Percentiles rank a stretch among this genome's conserved stretches.
phyloP scores from a whole-genome alignment of 192 early-diverging fungal genomes.

The Umbelopsis vinacea region DNA sequence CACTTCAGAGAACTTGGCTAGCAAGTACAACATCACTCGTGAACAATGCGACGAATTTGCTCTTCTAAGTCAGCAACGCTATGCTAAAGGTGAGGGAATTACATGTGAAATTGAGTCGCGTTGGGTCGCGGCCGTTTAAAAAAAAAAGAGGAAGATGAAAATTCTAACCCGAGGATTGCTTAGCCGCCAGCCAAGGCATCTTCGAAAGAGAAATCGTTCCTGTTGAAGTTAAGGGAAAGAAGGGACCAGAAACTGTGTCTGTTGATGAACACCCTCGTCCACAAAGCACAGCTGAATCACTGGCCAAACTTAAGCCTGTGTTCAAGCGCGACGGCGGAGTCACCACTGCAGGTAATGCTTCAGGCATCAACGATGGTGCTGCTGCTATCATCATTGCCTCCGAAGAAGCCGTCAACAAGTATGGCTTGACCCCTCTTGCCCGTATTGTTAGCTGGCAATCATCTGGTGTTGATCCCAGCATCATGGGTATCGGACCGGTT shows the following conservation, averaged over 20 bases:
- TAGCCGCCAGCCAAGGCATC: conserved; percentile 56
- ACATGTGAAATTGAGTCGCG: not conserved
- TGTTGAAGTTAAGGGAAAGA: conserved; percentile 81
- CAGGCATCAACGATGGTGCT: conserved; percentile 95
- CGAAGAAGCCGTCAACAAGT: conserved; percentile 81
- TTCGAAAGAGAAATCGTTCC: conserved; percentile 86
- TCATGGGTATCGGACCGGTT: conserved; percentile 98
- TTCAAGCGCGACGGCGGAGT: conserved; percentile 87
- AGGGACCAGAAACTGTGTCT: conserved; percentile 70
- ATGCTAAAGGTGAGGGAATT: conserved; percentile 66
- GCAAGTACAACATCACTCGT: conserved; percentile 82
- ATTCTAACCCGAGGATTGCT: not conserved
- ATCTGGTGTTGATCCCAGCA: conserved; percentile 87
- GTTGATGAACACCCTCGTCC: conserved; percentile 92
- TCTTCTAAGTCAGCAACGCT: conserved; percentile 82
- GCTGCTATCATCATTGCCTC: conserved; percentile 84
- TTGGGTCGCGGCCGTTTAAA: not conserved
- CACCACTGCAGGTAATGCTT: conserved; percentile 94
- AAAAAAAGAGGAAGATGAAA: not conserved
- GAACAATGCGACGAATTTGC: conserved; percentile 87
- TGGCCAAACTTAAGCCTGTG: conserved; percentile 81
- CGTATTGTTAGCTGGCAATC: conserved; percentile 85
- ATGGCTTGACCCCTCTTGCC: conserved; percentile 83
- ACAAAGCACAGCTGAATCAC: conserved; percentile 76
- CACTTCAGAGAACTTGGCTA: conserved; percentile 91